Evolutionary conservation across 805 yeast species (phyloP).

Genomic region (Metahyphopichia silvanorum): DNA sequence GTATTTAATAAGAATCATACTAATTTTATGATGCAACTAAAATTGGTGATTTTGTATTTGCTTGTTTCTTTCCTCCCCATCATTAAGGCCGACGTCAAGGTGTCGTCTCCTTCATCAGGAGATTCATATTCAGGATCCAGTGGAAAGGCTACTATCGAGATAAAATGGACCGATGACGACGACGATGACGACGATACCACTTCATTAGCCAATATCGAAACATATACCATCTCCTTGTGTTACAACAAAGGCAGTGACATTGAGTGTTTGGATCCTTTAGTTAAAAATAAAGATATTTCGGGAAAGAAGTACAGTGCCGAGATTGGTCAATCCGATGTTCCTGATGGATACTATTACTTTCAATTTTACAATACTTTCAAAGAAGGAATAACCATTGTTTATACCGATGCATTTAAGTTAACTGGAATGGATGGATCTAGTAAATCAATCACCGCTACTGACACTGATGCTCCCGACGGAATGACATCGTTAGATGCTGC

Average conservation of each 20-base stretch:
- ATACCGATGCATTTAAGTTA: constrained; percentile 63
- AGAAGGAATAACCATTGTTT: constrained; percentile 53
- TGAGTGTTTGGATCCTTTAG: constrained; percentile 33
- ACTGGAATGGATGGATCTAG: constrained; percentile 70
- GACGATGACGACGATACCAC: constrained; percentile 45
- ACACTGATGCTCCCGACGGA: constrained; percentile 39
- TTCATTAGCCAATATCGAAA: constrained; percentile 36
- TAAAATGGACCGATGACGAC: constrained; percentile 56
- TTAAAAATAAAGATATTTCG: constrained; percentile 12
- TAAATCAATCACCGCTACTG: constrained; percentile 40
- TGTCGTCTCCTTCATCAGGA: constrained; percentile 42
- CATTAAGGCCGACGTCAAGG: constrained; percentile 51
- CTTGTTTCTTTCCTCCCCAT: too few relatives aligned
- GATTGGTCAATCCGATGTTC: constrained; percentile 43
- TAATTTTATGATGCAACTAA: too few relatives aligned
- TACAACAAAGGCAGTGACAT: constrained; percentile 61
- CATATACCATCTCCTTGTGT: constrained; percentile 57
- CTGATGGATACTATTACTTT: constrained; percentile 67
- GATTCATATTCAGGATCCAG: constrained; percentile 35
- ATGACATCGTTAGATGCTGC: constrained; percentile 32
- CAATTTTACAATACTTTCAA: constrained; percentile 57
- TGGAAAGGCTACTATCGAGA: constrained; percentile 26
- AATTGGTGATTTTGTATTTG: too few relatives aligned
- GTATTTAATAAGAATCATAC: too few relatives aligned
- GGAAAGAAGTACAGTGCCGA: constrained; percentile 36